Percentiles rank a stretch among this genome's conserved stretches.
phyloP scores from a whole-genome alignment of 1,284 basidiomycete species.

The Ceratobasidium sp. region DNA sequence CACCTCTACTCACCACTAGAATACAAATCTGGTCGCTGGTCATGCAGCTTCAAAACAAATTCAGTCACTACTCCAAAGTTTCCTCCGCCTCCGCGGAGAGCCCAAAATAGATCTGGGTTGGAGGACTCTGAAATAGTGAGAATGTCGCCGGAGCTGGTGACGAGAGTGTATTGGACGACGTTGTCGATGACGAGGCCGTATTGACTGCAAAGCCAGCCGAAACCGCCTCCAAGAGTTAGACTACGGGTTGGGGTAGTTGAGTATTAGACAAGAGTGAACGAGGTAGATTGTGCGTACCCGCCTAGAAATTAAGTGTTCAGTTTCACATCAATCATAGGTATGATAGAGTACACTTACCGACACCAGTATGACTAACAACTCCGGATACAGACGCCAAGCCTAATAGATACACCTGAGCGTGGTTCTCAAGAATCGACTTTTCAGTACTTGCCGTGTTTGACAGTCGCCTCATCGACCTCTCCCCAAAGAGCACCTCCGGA shows the following conservation, averaged over 20 bases:
- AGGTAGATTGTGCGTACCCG: too few species aligned
- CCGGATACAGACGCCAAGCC: not conserved
- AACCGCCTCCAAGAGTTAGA: constrained; percentile 36
- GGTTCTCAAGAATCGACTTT: not conserved
- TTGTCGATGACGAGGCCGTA: constrained; percentile 47
- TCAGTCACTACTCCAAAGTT: constrained; percentile 48
- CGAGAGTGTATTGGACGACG: constrained; percentile 62
- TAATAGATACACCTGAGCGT: not conserved
- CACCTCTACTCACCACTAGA: constrained; percentile 29
- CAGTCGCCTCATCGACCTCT: constrained; percentile 36
- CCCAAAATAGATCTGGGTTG: constrained; percentile 71
- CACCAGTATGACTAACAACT: constrained; percentile 9
- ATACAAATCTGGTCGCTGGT: constrained; percentile 42
- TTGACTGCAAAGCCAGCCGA: constrained; percentile 36
- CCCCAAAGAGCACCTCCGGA: constrained; percentile 38
- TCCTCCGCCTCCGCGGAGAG: constrained; percentile 58
- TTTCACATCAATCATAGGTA: not conserved
- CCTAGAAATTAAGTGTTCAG: not conserved
- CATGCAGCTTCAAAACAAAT: constrained; percentile 37
- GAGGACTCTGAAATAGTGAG: constrained; percentile 61
- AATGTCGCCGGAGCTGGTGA: constrained; percentile 65
- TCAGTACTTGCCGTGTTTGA: constrained; percentile 41
- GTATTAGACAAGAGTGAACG: not conserved
- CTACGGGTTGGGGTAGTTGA: not conserved
- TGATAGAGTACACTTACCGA: too few species aligned